phyloP scores from a whole-genome alignment of 768 basidiomycete species.

The Pluteus cervinus region DNA sequence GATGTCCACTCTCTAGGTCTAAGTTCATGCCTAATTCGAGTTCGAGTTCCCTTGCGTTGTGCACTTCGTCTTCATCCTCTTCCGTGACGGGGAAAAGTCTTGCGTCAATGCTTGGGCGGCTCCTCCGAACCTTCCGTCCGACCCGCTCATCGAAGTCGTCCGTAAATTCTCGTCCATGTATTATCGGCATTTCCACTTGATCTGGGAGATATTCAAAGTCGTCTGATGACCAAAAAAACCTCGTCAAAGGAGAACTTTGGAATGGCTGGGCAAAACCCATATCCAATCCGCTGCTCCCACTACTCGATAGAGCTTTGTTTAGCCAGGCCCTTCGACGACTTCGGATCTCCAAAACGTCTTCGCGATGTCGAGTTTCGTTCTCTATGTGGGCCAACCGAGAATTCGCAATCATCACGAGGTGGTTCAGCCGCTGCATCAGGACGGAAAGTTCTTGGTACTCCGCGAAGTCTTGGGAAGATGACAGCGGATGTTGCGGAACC shows the following conservation, averaged over 20 bases:
- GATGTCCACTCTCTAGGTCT: conserved; percentile 21
- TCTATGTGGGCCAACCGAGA: conserved; percentile 32
- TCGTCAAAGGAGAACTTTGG: conserved; percentile 44
- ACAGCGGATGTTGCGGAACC: too few relatives aligned
- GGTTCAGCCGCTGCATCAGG: conserved; percentile 29
- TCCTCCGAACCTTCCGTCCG: conserved; percentile 6
- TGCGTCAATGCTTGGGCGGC: conserved; percentile 13
- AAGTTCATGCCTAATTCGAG: conserved; percentile 22
- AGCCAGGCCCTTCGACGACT: conserved; percentile 65
- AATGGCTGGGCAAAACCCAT: conserved; percentile 45
- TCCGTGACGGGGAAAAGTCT: conserved; percentile 37
- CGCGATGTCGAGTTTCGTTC: conserved; percentile 32
- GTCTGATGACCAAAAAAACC: conserved; percentile 30
- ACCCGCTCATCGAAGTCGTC: conserved; percentile 2
- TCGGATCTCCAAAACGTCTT: conserved; percentile 47
- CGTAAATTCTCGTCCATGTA: background rate
- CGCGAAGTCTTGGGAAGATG: conserved; percentile 25
- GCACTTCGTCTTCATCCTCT: conserved; percentile 22
- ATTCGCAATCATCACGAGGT: conserved; percentile 35
- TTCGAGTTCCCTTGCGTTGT: conserved; percentile 23
- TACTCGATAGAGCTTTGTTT: conserved; percentile 33
- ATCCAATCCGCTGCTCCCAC: conserved; percentile 11
- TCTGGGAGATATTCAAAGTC: conserved; percentile 20
- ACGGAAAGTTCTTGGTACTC: conserved; percentile 27
- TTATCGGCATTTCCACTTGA: conserved; percentile 1